A percentile compares a stretch with the other conserved stretches of the same genome.
These are phyloP conservation scores for Claviceps quebecensis DNA, from an alignment of 2,329 filamentous ascomycete genomes.

Conservation along the genomic window DNA sequence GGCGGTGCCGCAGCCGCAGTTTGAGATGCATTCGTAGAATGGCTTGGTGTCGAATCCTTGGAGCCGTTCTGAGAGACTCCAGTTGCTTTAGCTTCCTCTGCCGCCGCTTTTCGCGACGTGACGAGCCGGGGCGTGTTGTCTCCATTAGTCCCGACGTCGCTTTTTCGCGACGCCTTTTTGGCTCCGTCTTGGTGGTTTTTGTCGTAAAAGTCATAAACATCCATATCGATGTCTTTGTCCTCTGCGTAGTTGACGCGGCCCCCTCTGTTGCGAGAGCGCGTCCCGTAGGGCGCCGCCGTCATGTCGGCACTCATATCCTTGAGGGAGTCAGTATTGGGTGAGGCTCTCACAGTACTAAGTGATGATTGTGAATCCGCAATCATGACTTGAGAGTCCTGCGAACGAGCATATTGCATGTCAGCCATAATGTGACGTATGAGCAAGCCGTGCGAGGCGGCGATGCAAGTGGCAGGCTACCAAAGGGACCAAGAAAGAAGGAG, in stretches of 20 bases:
- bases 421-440: background rate
- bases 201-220: constrained; percentile 58
- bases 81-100: constrained; percentile 25
- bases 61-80: constrained; percentile 19
- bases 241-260: constrained; percentile 92
- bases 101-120: constrained; percentile 27
- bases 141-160: constrained; percentile 22
- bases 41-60: constrained; percentile 18
- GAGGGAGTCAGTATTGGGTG: constrained; percentile 31
- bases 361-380: constrained; percentile 20
- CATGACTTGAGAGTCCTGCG: constrained; percentile 21
- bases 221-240: constrained; percentile 78
- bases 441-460: background rate
- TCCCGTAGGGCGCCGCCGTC: constrained; percentile 63
- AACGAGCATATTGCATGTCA: background rate
- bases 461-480: constrained; percentile 1
- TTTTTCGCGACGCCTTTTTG: constrained; percentile 42
- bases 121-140: constrained; percentile 22
- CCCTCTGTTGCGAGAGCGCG: constrained; percentile 79
- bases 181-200: constrained; percentile 38
- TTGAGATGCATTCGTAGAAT: constrained; percentile 12
- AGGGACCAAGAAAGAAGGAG: background rate
- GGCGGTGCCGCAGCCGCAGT: constrained; percentile 36
- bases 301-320: constrained; percentile 38
- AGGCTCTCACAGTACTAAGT: constrained; percentile 31